A percentile compares a stretch with the other conserved stretches of the same genome.
Conservation (phyloP, 495 filamentous ascomycete species). For the Terfezia boudieri region DNA sequence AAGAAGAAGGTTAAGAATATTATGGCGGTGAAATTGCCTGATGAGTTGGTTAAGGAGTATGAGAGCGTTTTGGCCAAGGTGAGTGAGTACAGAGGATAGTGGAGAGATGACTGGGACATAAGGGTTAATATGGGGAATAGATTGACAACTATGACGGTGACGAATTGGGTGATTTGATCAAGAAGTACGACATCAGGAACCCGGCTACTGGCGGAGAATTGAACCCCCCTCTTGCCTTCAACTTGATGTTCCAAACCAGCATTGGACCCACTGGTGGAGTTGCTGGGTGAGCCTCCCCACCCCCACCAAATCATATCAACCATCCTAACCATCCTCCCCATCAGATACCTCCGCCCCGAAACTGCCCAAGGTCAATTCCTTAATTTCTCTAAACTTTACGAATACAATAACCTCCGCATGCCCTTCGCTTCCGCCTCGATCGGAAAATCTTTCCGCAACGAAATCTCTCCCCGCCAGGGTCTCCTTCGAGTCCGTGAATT, state of each 20-base stretch:
- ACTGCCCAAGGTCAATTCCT: conserved; percentile 60
- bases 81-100: not conserved
- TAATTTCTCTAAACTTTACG: conserved; percentile 54
- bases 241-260: conserved; percentile 57
- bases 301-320: too few relatives aligned
- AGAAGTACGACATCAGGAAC: conserved; percentile 47
- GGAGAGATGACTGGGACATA: not conserved
- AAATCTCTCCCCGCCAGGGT: conserved; percentile 52
- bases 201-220: conserved; percentile 37
- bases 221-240: conserved; percentile 43
- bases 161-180: conserved; percentile 47
- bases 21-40: conserved; percentile 40
- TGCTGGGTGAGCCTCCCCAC: conserved; percentile 19
- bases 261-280: conserved; percentile 42
- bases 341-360: conserved; percentile 41
- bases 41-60: conserved; percentile 46
- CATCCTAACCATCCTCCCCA: too few relatives aligned
- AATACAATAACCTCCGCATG: conserved; percentile 51
- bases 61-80: conserved; percentile 45
- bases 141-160: conserved; percentile 57
- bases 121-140: conserved; percentile 8
- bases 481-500: conserved; percentile 62
- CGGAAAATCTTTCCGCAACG: conserved; percentile 59
- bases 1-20: conserved; percentile 35
- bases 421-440: conserved; percentile 60